Conservation (phyloP, 179 eudicot species). For the Actinidia polygama region DNA sequence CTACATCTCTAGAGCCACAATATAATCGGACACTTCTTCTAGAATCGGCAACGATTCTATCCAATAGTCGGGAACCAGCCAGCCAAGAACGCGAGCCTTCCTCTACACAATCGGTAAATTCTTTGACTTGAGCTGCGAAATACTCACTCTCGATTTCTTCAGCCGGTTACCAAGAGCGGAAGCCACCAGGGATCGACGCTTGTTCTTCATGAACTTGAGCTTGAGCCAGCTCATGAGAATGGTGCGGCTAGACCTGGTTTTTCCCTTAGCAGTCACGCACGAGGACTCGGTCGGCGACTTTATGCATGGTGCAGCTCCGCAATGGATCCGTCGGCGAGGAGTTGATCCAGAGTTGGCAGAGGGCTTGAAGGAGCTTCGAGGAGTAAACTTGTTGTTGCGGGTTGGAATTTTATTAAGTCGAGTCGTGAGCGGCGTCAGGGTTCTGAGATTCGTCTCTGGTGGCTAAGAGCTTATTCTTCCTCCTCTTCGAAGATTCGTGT, state of each 20-base stretch:
- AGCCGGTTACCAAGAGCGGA: slow-evolving; percentile 31
- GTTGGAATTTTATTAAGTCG: slow-evolving; percentile 71
- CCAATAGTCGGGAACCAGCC: slow-evolving; percentile 83
- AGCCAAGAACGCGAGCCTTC: slow-evolving; percentile 57
- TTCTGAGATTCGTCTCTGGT: slow-evolving; percentile 22
- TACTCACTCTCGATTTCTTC: slow-evolving; percentile 44
- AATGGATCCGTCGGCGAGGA: slow-evolving; percentile 44
- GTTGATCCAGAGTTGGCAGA: slow-evolving; percentile 53
- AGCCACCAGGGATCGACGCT: slow-evolving; percentile 32
- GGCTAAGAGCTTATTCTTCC: slow-evolving; percentile 46
- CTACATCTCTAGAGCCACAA: slow-evolving; percentile 93
- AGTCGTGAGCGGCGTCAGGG: slow-evolving; percentile 20
- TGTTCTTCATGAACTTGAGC: slow-evolving; percentile 64
- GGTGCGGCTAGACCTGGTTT: slow-evolving; percentile 90
- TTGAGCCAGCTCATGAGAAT: slow-evolving; percentile 65
- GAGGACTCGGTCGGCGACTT: slow-evolving; percentile 74
- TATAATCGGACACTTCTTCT: slow-evolving; percentile 87
- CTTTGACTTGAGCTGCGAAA: slow-evolving; percentile 53
- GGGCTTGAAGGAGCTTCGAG: slow-evolving; percentile 68
- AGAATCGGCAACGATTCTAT: slow-evolving; percentile 70
- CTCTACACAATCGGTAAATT: slow-evolving; percentile 63
- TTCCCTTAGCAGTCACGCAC: slow-evolving; percentile 78
- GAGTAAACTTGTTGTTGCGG: slow-evolving; percentile 72
- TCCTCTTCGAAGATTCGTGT: slow-evolving; percentile 40
- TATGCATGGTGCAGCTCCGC: slow-evolving; percentile 55